Evolutionary conservation across 176 grass and related monocot genomes (phyloP).

Genomic region (Triticum monococcum): DNA sequence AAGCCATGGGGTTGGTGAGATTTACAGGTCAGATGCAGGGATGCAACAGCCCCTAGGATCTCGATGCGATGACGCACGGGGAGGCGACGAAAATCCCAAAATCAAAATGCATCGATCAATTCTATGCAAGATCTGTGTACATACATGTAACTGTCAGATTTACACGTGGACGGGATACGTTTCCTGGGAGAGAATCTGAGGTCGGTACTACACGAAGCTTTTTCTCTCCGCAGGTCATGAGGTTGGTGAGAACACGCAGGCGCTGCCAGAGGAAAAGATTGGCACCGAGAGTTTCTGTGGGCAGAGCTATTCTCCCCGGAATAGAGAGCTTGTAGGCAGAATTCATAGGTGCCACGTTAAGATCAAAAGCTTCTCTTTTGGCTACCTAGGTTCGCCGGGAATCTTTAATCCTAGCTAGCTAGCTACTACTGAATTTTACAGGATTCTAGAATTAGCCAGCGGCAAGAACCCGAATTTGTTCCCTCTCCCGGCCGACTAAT

Average conservation of each 20-base stretch:
- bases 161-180: not conserved
- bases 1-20: not conserved
- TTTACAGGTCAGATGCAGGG: conserved; percentile 30
- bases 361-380: not conserved
- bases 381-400: not conserved
- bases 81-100: conserved; percentile 7
- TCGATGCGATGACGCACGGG: conserved; percentile 24
- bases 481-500: not conserved
- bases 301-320: not conserved
- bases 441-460: conserved; percentile 5
- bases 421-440: not conserved
- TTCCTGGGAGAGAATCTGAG: not conserved
- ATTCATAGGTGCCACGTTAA: not conserved
- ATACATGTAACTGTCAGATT: not conserved
- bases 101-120: conserved; percentile 7
- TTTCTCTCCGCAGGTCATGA: not conserved
- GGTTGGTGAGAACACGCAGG: conserved; percentile 26
- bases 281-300: not conserved
- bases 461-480: not conserved
- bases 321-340: not conserved
- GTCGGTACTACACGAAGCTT: not conserved
- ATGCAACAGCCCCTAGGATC: not conserved
- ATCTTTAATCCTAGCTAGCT: not conserved
- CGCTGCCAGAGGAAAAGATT: not conserved
- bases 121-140: not conserved